phyloP scores from a whole-genome alignment of 2,329 filamentous ascomycete species.

The Colletotrichum lentis region DNA sequence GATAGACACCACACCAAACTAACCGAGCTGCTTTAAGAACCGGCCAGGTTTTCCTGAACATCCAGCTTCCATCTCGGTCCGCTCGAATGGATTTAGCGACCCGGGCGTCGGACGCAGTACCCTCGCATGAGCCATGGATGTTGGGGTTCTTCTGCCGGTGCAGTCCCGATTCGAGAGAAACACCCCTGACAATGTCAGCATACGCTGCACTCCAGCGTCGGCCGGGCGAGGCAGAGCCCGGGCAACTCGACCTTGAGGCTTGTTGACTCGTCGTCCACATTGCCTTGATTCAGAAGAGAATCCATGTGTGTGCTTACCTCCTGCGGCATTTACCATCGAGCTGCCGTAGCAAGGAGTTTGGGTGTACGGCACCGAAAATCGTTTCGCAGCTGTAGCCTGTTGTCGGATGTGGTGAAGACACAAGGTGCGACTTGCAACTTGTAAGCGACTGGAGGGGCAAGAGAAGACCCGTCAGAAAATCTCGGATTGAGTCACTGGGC shows the following conservation, averaged over 20 bases:
- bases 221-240: constrained; percentile 10
- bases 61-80: not conserved
- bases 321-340: not conserved
- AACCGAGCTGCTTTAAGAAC: not conserved
- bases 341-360: too few species aligned
- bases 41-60: constrained; percentile 8
- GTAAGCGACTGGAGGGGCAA: not conserved
- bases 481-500: not conserved
- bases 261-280: not conserved
- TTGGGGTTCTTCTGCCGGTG: not conserved
- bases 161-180: not conserved
- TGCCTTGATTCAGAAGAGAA: not conserved
- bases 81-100: not conserved
- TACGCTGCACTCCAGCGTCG: constrained; percentile 7
- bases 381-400: not conserved
- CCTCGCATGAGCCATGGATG: not conserved
- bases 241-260: not conserved
- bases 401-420: not conserved
- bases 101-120: too few species aligned
- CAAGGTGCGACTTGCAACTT: not conserved
- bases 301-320: not conserved
- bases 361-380: too few species aligned
- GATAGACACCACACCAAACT: not conserved
- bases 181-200: constrained; percentile 8
- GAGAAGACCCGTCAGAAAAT: too few species aligned